phyloP scores from a whole-genome alignment of 129 eudicot species.

The Lactuca saligna region DNA sequence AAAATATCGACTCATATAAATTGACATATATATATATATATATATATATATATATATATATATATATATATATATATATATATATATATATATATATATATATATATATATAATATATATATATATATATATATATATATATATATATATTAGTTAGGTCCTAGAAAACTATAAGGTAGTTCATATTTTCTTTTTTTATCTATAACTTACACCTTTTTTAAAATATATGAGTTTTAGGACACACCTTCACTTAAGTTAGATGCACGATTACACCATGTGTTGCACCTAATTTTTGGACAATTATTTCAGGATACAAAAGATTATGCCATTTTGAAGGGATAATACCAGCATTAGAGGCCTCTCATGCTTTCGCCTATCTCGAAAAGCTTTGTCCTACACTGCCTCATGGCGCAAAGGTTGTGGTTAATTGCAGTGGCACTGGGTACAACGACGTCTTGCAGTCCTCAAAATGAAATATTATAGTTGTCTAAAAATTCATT shows the following conservation, averaged over 20 bases:
- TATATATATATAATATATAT: no score
- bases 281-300: neutral
- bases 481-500: neutral
- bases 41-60: no score
- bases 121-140: no score
- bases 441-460: slow-evolving; percentile 45
- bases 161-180: no score
- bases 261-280: neutral
- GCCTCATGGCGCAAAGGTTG: slow-evolving; percentile 49
- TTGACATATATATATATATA: no score
- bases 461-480: neutral
- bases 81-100: no score
- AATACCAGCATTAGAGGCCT: slow-evolving; percentile 55
- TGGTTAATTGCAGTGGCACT: slow-evolving; percentile 54
- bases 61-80: no score
- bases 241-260: neutral
- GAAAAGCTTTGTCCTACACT: slow-evolving; percentile 53
- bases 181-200: no score
- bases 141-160: no score
- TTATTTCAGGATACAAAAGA: slow-evolving; percentile 50
- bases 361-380: slow-evolving; percentile 65
- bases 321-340: slow-evolving; percentile 59
- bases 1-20: no score
- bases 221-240: no score
- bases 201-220: no score